A percentile compares a stretch with the other conserved stretches of the same genome.
These are phyloP conservation scores for Penicillium cosmopolitanum DNA, from an alignment of 495 filamentous ascomycete genomes.

Conservation along the genomic window DNA sequence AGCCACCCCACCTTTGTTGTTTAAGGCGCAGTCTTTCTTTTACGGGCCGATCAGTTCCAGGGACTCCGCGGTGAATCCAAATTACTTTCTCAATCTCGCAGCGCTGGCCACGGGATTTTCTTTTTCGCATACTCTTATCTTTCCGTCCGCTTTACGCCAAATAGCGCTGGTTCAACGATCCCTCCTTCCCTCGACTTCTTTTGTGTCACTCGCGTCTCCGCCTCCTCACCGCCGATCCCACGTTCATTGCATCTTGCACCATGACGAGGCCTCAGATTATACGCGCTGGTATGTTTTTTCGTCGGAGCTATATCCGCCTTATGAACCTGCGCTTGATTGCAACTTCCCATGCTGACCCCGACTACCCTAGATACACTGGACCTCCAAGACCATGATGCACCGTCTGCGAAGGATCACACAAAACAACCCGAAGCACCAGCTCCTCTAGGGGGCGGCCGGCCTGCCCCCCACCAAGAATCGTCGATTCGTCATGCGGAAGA, in stretches of 20 bases:
- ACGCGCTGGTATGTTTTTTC: constrained; percentile 66
- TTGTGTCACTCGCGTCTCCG: constrained; percentile 15
- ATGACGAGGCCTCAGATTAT: constrained; percentile 82
- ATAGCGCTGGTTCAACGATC: constrained; percentile 17
- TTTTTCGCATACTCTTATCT: constrained; percentile 2
- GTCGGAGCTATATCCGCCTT: constrained; percentile 15
- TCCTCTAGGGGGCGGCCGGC: constrained; percentile 56
- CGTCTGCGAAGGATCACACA: constrained; percentile 80
- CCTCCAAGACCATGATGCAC: constrained; percentile 80
- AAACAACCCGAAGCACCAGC: constrained; percentile 55
- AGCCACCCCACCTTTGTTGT: constrained; percentile 30
- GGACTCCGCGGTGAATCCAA: constrained; percentile 11
- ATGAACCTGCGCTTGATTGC: neutral
- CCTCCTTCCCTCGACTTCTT: constrained; percentile 24
- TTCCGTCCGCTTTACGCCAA: neutral
- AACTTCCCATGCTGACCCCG: constrained; percentile 20
- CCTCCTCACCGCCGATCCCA: constrained; percentile 17
- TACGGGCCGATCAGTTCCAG: constrained; percentile 13
- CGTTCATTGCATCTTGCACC: constrained; percentile 25
- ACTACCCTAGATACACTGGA: constrained; percentile 81
- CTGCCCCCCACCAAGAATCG: constrained; percentile 83
- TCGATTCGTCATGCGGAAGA: constrained; percentile 78
- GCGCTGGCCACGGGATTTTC: neutral
- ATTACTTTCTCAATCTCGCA: constrained; percentile 8
- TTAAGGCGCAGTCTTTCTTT: constrained; percentile 36